Percentiles rank a stretch among this genome's conserved stretches.
Conservation (phyloP, 345 rosid species). For the Lepidium africanum region DNA sequence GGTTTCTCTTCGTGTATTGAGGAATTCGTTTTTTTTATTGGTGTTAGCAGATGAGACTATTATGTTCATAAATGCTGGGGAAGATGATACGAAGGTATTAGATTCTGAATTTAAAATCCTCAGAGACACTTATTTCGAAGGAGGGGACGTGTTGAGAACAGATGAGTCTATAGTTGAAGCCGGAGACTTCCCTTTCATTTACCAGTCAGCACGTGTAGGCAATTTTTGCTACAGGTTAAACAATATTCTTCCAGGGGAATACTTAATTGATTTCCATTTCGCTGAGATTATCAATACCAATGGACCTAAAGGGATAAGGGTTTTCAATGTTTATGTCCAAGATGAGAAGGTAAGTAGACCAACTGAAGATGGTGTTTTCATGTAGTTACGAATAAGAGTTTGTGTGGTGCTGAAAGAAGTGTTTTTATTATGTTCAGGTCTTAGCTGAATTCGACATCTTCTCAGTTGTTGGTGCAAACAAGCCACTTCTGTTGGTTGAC, state of each 20-base stretch:
- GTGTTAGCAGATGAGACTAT: conserved; percentile 48
- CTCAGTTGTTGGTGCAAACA: conserved; percentile 76
- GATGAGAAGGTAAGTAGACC: conserved; percentile 68
- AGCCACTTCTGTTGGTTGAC: conserved; percentile 68
- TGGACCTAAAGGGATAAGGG: conserved; percentile 90
- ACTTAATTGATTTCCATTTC: conserved; percentile 79
- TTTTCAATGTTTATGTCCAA: conserved; percentile 77
- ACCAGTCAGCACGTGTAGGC: conserved; percentile 73
- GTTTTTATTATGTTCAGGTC: conserved; percentile 45
- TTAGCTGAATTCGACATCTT: conserved; percentile 79
- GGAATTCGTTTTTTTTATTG: not conserved
- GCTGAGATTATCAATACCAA: conserved; percentile 75
- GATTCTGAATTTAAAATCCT: conserved; percentile 39
- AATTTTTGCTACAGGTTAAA: conserved; percentile 52
- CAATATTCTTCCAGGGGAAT: conserved; percentile 50
- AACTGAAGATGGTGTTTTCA: not conserved
- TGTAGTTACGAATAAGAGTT: not conserved
- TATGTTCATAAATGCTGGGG: conserved; percentile 78
- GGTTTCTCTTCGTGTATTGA: not conserved
- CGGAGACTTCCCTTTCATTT: conserved; percentile 68
- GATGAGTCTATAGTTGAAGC: conserved; percentile 63
- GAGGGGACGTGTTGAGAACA: conserved; percentile 70
- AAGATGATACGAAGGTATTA: conserved; percentile 36
- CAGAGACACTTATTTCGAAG: conserved; percentile 52
- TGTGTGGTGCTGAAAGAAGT: conserved; percentile 2